Evolutionary conservation across 257 asterid species (phyloP), one percentile per base, ranked within the genome.

Genomic region (Avicennia marina): DNA sequence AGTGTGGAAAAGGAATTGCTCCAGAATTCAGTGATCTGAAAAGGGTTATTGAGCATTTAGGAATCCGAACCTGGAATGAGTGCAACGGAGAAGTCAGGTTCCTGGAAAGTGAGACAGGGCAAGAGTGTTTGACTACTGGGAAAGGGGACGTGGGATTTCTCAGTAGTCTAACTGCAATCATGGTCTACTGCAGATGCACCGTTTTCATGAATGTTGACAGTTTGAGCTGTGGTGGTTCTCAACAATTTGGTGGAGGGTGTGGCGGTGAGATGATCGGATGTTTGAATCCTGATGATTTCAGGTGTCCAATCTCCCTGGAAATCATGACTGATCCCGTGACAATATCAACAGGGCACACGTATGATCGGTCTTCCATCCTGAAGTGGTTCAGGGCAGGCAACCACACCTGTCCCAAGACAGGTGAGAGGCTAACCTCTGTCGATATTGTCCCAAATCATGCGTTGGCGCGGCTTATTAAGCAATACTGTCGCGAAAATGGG

Each of bases 301-400:
- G 79, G 66, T 90, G 98, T 56, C 98, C 98, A 5, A 87, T 90
- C 57, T 43, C 94, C 2, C 69, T 90, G 38, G 98, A 90, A 26
- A 50, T 84, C 68, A 90, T 90, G 96, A 34, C 54, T 6, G 93
- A 90, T 72, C 98, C 98, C 2, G 95, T 87, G 11, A 80, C 94
- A 4, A 42, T 87, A 20, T 69, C 89, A 0, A 75, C 95, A 0
- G 98, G 98, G 26, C 96, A 87, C 60, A 87, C 98, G 0, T 90
- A 87, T 27, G 96, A 87, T 34, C 75, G 90, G 17, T 32, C 79
- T 16, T 90, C 98, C 1, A 90, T 90, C 54, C 13, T 64, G 32
- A 79, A 68, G 68, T 90, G 98, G 98, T 81, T 87, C 63, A 32
- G 38, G 3, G 69, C 83, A n/a, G 96, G 96, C 1, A 85, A 87